These are phyloP conservation scores for Tagetes patula DNA, from an alignment of 129 eudicot genomes.

Conservation along the genomic window DNA sequence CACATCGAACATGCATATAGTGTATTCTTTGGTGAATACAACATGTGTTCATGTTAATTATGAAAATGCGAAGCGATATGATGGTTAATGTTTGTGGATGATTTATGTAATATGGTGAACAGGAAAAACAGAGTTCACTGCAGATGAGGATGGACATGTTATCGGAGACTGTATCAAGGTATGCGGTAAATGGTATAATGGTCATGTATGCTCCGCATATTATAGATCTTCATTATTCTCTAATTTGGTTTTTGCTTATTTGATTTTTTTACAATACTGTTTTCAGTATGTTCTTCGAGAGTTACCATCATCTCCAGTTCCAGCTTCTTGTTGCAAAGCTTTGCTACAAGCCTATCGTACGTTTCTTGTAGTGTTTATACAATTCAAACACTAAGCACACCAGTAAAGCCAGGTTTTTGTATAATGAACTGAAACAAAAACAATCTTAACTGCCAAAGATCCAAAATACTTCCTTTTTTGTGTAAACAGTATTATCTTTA, in stretches of 20 bases:
- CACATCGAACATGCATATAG: background rate
- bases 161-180: constrained; percentile 97
- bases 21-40: too few species aligned
- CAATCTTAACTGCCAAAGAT: background rate
- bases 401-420: background rate
- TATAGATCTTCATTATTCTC: background rate
- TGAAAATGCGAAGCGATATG: background rate
- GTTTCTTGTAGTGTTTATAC: constrained; percentile 31
- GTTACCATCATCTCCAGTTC: constrained; percentile 98
- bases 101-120: constrained; percentile 21
- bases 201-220: background rate
- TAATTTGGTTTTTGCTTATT: constrained; percentile 1
- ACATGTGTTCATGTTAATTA: too few species aligned
- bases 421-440: background rate
- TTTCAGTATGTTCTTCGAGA: constrained; percentile 85
- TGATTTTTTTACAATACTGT: constrained; percentile 1
- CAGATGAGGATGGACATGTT: constrained; percentile 87
- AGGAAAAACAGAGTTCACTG: constrained; percentile 82
- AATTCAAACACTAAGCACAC: background rate
- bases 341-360: constrained; percentile 89
- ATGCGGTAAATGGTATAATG: background rate
- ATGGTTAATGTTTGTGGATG: constrained; percentile 10
- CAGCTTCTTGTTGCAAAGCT: constrained; percentile 99
- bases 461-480: background rate
- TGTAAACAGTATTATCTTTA: background rate